Evolutionary conservation across 2,329 filamentous ascomycete genomes (phyloP).

Genomic region (Trichoderma polysporum): DNA sequence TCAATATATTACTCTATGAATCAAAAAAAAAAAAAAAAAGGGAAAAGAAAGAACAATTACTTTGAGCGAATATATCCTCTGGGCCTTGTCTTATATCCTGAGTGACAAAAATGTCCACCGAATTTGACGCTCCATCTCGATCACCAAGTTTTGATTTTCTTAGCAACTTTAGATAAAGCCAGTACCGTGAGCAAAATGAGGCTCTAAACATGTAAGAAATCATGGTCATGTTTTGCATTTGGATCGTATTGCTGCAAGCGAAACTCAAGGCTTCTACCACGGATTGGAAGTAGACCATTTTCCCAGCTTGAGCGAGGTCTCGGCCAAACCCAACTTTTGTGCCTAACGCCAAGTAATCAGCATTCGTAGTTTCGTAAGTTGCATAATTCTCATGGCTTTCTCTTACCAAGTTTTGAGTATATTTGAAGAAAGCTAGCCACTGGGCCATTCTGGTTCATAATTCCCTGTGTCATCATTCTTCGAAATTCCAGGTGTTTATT

Average conservation of each 20-base stretch:
- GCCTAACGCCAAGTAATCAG: background rate
- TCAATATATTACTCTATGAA: no score
- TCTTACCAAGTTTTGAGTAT: background rate
- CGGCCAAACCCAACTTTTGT: accelerated
- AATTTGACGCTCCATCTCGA: background rate
- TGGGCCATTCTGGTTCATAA: background rate
- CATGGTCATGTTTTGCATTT: background rate
- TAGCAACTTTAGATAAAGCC: background rate
- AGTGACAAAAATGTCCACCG: background rate
- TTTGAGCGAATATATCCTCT: background rate
- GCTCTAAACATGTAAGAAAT: background rate
- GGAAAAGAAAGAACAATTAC: background rate
- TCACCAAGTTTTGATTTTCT: accelerated
- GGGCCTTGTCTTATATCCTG: background rate
- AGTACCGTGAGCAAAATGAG: background rate
- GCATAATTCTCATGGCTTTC: no score
- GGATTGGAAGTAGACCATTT: background rate
- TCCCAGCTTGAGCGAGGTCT: background rate
- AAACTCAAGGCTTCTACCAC: background rate
- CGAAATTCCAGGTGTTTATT: background rate
- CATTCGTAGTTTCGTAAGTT: background rate
- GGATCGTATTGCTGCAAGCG: background rate
- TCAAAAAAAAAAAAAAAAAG: no score
- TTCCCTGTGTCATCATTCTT: background rate
- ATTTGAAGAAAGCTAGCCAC: background rate